A percentile compares a stretch with the other conserved stretches of the same genome.
Evolutionary conservation across 2,329 filamentous ascomycete genomes (phyloP).

Genomic region (Hypoxylon sp.): DNA sequence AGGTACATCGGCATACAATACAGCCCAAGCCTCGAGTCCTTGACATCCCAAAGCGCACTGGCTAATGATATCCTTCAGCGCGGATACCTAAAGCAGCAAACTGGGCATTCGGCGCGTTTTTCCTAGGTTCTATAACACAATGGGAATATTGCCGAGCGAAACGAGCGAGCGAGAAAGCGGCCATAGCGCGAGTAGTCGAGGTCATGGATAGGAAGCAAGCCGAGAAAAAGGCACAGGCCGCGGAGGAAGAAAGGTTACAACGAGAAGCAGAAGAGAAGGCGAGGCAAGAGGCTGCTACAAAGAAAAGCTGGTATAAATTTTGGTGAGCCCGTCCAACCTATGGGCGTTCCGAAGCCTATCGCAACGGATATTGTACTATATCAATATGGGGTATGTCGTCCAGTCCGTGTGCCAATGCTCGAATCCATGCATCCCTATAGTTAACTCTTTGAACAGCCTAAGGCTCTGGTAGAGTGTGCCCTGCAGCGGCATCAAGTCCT

Average conservation of each 20-base stretch:
- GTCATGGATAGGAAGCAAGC: constrained; percentile 81
- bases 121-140: constrained; percentile 76
- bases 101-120: constrained; percentile 87
- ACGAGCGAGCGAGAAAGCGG: constrained; percentile 80
- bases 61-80: constrained; percentile 57
- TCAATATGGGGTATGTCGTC: constrained; percentile 41
- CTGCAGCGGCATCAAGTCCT: not conserved
- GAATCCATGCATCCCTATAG: constrained; percentile 23
- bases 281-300: constrained; percentile 52
- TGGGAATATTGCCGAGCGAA: constrained; percentile 89
- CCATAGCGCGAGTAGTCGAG: constrained; percentile 89
- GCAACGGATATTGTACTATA: constrained; percentile 27
- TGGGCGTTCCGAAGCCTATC: constrained; percentile 11
- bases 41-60: not conserved
- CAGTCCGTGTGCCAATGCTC: constrained; percentile 28
- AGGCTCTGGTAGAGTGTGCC: not conserved
- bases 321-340: constrained; percentile 60
- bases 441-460: constrained; percentile 9
- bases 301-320: constrained; percentile 69
- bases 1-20: constrained; percentile 67
- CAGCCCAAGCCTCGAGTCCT: not conserved
- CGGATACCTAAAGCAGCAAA: constrained; percentile 79
- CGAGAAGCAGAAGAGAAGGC: constrained; percentile 61
- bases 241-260: constrained; percentile 59
- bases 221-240: constrained; percentile 66